phyloP scores from a whole-genome alignment of 176 grass and related monocot genomes.

The Ensete ventricosum region DNA sequence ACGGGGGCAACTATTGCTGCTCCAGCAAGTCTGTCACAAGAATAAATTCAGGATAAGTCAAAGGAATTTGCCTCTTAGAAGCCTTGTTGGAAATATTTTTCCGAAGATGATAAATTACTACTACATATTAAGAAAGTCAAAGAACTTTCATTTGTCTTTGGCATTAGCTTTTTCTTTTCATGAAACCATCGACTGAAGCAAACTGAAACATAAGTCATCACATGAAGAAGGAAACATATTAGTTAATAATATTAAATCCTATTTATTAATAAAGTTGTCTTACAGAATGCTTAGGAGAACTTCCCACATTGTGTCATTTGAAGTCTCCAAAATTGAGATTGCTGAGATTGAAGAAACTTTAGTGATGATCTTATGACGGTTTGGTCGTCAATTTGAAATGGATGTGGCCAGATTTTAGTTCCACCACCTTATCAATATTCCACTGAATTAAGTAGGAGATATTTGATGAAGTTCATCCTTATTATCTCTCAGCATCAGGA shows the following conservation, averaged over 20 bases:
- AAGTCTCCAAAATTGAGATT: background rate
- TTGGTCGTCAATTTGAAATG: background rate
- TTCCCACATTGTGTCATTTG: background rate
- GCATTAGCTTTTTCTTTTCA: background rate
- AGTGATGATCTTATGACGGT: background rate
- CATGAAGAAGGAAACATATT: no score
- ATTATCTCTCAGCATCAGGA: no score
- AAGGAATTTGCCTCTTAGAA: background rate
- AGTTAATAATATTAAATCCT: no score
- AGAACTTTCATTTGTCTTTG: background rate
- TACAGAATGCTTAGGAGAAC: background rate
- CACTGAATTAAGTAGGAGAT: no score
- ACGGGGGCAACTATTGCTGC: slow-evolving; percentile 52
- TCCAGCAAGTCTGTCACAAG: slow-evolving; percentile 44
- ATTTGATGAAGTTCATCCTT: no score
- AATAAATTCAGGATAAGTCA: slow-evolving; percentile 2
- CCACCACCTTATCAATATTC: no score
- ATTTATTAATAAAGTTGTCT: no score
- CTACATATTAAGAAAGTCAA: background rate
- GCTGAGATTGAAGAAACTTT: background rate
- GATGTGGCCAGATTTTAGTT: no score
- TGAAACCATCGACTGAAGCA: background rate
- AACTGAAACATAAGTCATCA: background rate
- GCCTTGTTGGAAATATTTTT: background rate
- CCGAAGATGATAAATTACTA: background rate